These are phyloP conservation scores for Hippophae rhamnoides DNA, from an alignment of 306 rosid genomes.

Conservation along the genomic window DNA sequence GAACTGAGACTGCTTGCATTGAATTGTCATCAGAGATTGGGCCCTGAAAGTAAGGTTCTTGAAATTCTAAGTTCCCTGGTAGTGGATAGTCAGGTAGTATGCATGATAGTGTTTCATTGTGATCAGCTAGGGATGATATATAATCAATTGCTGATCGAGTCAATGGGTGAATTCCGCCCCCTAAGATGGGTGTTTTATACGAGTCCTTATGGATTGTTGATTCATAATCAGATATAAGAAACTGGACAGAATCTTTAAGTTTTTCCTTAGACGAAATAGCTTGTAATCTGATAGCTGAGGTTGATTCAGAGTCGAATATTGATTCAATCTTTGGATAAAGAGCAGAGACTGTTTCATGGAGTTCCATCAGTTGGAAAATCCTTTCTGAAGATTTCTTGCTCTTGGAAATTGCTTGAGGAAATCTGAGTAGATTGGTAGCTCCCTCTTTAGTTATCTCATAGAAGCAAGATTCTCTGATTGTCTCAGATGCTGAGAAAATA, in stretches of 20 bases:
- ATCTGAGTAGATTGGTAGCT: constrained; percentile 31
- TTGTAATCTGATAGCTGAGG: constrained; percentile 24
- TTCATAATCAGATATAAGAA: constrained; percentile 28
- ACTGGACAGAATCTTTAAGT: constrained; percentile 27
- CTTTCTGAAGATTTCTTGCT: constrained; percentile 27
- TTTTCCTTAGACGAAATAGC: constrained; percentile 26
- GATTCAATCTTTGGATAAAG: constrained; percentile 33
- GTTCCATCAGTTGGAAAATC: constrained; percentile 31
- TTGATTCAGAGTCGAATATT: constrained; percentile 27
- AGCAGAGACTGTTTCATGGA: constrained; percentile 30
- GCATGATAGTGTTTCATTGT: constrained; percentile 20
- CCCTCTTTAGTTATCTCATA: constrained; percentile 33
- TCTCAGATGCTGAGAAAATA: constrained; percentile 35
- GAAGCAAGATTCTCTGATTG: constrained; percentile 35
- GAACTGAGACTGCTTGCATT: constrained; percentile 20
- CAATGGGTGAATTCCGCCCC: constrained; percentile 46
- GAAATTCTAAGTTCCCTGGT: constrained; percentile 12
- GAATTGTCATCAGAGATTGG: constrained; percentile 12
- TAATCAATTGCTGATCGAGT: constrained; percentile 28
- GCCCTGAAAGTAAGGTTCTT: constrained; percentile 19
- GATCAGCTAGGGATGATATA: constrained; percentile 31
- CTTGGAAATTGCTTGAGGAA: constrained; percentile 32
- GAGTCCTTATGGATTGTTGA: constrained; percentile 30
- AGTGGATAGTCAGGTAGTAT: constrained; percentile 26
- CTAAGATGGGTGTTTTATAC: constrained; percentile 15